phyloP scores from a whole-genome alignment of 169 alveolate species.

The Cryptosporidium ubiquitum region DNA sequence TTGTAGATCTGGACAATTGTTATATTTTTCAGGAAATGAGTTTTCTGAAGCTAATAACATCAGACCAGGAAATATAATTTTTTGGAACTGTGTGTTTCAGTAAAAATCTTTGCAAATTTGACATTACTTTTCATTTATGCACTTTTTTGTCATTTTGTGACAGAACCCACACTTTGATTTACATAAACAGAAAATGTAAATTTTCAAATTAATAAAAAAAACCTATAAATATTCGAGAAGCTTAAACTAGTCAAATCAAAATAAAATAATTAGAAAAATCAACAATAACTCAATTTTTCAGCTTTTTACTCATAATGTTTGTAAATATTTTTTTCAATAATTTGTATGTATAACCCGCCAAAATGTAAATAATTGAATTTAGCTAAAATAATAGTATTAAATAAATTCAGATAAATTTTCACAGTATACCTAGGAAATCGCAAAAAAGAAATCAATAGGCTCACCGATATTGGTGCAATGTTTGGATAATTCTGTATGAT shows the following conservation, averaged over 20 bases:
- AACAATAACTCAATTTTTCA: not conserved
- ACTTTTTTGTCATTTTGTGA: constrained; percentile 10
- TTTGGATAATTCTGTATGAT: constrained; percentile 20
- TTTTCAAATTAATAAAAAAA: not conserved
- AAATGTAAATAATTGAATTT: constrained; percentile 1
- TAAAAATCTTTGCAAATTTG: not conserved
- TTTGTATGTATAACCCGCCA: not conserved
- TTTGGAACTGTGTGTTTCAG: not conserved
- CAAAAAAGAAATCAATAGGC: constrained; percentile 65
- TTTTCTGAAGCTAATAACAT: constrained; percentile 4
- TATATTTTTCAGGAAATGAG: not conserved
- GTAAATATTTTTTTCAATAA: not conserved
- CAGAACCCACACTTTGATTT: constrained; percentile 51
- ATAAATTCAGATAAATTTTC: not conserved
- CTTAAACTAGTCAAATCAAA: not conserved
- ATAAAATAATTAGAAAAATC: not conserved
- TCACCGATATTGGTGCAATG: constrained; percentile 19
- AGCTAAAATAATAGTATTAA: not conserved
- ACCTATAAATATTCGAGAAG: not conserved
- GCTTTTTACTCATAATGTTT: not conserved
- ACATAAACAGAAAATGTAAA: not conserved
- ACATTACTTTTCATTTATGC: constrained; percentile 32
- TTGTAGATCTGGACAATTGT: not conserved
- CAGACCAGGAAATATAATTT: not conserved
- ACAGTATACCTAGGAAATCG: not conserved